Evolutionary conservation across 1,284 basidiomycete genomes (phyloP).

Genomic region (Ustilago sp.): DNA sequence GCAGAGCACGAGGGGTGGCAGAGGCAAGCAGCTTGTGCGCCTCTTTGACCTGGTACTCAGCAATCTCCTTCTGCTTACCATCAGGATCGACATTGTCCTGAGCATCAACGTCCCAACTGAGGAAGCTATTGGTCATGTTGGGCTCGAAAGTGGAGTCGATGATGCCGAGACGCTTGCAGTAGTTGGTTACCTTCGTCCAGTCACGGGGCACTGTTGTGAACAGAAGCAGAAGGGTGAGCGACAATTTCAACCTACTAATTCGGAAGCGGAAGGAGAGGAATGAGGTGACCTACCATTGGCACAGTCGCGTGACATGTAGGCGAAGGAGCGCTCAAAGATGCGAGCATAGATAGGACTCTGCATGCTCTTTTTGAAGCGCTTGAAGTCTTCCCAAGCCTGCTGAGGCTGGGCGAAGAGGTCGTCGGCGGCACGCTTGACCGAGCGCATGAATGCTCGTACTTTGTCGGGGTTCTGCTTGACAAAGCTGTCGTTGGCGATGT

Average conservation of each 20-base stretch:
- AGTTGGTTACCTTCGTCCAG: constrained; percentile 69
- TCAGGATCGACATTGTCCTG: constrained; percentile 54
- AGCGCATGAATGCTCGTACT: constrained; percentile 70
- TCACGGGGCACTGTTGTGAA: constrained; percentile 44
- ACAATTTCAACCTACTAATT: neutral
- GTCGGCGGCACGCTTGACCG: constrained; percentile 70
- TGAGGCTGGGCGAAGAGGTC: constrained; percentile 66
- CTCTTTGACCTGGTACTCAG: constrained; percentile 53
- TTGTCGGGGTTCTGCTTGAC: constrained; percentile 67
- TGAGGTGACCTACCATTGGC: constrained; percentile 40
- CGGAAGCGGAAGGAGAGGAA: neutral
- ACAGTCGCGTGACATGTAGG: constrained; percentile 69
- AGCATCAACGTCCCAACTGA: constrained; percentile 50
- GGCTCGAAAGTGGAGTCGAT: constrained; percentile 66
- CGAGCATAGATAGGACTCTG: constrained; percentile 64
- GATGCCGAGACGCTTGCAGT: constrained; percentile 70
- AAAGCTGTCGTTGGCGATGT: constrained; percentile 63
- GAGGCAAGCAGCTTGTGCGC: constrained; percentile 41
- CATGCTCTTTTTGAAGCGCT: constrained; percentile 68
- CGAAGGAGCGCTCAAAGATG: constrained; percentile 68
- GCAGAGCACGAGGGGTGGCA: constrained; percentile 7
- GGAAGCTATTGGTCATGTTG: constrained; percentile 70
- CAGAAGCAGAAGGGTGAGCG: constrained; percentile 9
- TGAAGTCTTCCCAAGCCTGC: constrained; percentile 69
- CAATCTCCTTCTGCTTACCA: constrained; percentile 60